These are phyloP conservation scores for Papilionanthe hybrid DNA, from an alignment of 116 monocot genomes.

Conservation along the genomic window DNA sequence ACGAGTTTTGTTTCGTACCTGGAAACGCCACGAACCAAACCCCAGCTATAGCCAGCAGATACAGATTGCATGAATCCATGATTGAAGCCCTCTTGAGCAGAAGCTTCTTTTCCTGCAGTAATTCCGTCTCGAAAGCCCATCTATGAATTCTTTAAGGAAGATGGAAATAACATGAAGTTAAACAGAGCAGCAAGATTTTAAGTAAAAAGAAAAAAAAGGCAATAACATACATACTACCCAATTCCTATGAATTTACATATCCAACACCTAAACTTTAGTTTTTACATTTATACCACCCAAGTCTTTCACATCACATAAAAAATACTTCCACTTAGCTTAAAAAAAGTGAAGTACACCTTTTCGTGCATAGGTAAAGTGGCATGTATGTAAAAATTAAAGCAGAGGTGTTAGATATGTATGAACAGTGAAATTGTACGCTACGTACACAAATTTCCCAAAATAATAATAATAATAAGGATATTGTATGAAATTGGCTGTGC, in stretches of 20 bases:
- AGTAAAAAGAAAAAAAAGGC: not conserved
- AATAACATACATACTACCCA: too few relatives aligned
- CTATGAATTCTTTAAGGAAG: constrained; percentile 31
- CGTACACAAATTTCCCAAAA: too few relatives aligned
- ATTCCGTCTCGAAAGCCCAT: constrained; percentile 83
- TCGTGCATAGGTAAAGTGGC: too few relatives aligned
- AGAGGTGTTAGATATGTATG: too few relatives aligned
- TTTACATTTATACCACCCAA: too few relatives aligned
- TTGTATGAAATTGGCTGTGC: constrained; percentile 49
- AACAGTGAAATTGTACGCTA: too few relatives aligned
- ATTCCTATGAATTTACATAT: too few relatives aligned
- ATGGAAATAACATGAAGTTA: not conserved
- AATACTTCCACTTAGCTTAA: too few relatives aligned
- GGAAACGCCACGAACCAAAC: constrained; percentile 64
- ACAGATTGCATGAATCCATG: constrained; percentile 62
- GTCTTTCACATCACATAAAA: too few relatives aligned
- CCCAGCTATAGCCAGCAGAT: constrained; percentile 50
- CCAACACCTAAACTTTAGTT: too few relatives aligned
- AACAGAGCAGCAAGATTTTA: not conserved
- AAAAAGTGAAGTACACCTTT: too few relatives aligned
- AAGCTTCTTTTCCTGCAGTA: constrained; percentile 62
- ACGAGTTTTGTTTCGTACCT: constrained; percentile 9
- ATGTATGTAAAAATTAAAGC: too few relatives aligned
- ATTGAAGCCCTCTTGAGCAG: constrained; percentile 77
- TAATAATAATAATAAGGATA: constrained; percentile 21